phyloP scores from a whole-genome alignment of 208 protist species.

The Leishmania aethiopica region DNA sequence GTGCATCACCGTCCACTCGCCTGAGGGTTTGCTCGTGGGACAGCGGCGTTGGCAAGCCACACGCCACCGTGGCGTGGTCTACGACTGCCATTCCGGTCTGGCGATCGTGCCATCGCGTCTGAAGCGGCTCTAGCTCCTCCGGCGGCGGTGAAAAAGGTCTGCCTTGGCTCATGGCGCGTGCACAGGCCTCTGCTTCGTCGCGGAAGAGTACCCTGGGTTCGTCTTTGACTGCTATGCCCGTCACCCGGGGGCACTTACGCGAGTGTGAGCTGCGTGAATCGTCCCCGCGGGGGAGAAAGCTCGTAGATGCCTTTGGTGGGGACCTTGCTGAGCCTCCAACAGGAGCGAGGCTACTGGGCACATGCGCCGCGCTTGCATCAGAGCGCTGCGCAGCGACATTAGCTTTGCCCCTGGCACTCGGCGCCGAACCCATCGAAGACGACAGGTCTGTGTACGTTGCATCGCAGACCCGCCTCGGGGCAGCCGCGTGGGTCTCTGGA shows the following conservation, averaged over 20 bases:
- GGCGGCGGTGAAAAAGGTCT: background rate
- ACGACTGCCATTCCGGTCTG: too few relatives aligned
- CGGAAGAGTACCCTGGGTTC: background rate
- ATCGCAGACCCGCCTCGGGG: background rate
- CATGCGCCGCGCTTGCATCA: background rate
- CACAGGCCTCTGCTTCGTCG: background rate
- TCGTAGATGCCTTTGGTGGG: too few relatives aligned
- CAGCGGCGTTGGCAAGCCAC: background rate
- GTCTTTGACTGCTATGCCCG: conserved; percentile 10
- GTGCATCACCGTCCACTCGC: background rate
- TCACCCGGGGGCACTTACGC: background rate
- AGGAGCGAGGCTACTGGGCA: background rate
- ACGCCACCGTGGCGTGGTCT: background rate
- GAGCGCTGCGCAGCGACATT: background rate
- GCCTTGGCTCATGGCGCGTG: background rate
- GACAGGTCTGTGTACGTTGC: background rate
- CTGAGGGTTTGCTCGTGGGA: background rate
- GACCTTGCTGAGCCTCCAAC: too few relatives aligned
- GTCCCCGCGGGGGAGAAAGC: background rate
- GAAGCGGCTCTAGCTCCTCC: background rate
- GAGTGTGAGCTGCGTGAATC: background rate
- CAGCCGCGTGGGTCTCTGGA: background rate
- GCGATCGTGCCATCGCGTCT: too few relatives aligned
- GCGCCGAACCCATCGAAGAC: background rate
- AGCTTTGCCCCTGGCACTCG: background rate